Base-by-base conservation (phyloP, 148 eudicot genomes). In the Fallopia convolvulus region DNA sequence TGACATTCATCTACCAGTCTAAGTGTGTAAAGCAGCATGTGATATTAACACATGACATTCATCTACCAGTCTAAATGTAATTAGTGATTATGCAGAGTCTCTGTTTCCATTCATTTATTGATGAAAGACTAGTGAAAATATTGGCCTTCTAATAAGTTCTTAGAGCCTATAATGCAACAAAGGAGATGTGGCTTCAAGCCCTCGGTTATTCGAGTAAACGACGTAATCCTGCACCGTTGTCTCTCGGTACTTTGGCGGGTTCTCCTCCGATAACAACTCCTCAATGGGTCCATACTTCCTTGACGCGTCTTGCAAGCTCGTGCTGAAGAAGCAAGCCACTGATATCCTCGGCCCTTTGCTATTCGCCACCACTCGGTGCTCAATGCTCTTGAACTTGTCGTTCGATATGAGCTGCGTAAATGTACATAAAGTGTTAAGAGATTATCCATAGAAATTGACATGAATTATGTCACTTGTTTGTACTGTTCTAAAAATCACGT, bases 281-380 rank as follows among this genome's bases (percentile, higher is more conserved):
- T 87, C 82, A 36, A 91, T 89, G 2, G 92, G 97, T 65, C 84
- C 90, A 74, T 85, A 91, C 0, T 78, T 40, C 61, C 72, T 85
- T 0, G 85, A 6, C 6, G 84, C 65, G 2, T 40, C 23, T 20
- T 44, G 80, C 68, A 32, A 11, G 74, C 58, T 13, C 14, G 88
- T 82, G 44, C 82, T 88, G 66, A 91, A 86, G 77, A 89, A 89
- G 68, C 81, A 75, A 36, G 93, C 97, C 26, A 89, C 82, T 15
- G 91, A 89, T 20, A 87, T 68, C 79, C 97, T 86, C 12, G 87
- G 84, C 5, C 87, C 88, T n/a, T 26, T 74, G 8, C 30, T 61
- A 42, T 84, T 88, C 14, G 89, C 83, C 46, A 81, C 10, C 21
- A 87, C 94, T 78, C 86, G 82, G 56, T 90, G 94, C 39, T 87